Evolutionary conservation across 805 yeast species (phyloP), one percentile per base, ranked within the genome.

Genomic region (Starmerella bombi): DNA sequence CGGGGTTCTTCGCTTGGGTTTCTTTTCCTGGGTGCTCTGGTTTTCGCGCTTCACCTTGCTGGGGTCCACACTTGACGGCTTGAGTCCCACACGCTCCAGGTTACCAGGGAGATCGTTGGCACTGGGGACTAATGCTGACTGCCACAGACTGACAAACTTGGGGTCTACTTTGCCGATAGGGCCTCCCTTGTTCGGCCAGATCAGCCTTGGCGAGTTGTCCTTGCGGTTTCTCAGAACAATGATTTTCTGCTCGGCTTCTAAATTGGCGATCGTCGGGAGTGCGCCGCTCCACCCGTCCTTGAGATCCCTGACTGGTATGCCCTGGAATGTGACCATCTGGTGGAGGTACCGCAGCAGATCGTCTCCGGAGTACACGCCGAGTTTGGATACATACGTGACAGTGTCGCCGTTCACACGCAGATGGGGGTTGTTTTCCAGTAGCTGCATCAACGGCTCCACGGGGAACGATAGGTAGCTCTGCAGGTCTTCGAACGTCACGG

Each of bases 31-130:
- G 1, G 68, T 62, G 15, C 66, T 69, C 34, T 71, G 72, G 41
- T 71, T 73, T 2, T 41, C 47, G 57, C 76, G 79, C 61, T 78
- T 82, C 44, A 85, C 63, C n/a, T 81, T 73, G 32, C 85, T 82
- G n/a, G 98, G 97, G 58, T 91, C 98, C n/a, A 85, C 91, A 55
- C 91, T 80, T 0, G 97, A 88, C 8, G 98, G 98, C 59, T 85
- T 91, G 59, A 91, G 70, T n/a, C 94, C 88, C 44, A 81, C 76
- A 44, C 76, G 82, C 44, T 79, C 71, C 47, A 91, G 68, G 42
- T 75, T 74, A 41, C 77, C 74, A 20, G 93, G 93, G 45, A 91
- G 66, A 41, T 79, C 93, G 38, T 80, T 79, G 22, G 77, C 75
- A 23, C 78, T 77, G 3, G 98, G 98, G 25, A 88, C 69, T 52